Conservation (phyloP, 1,284 basidiomycete species). For the Malassezia pachydermatis region DNA sequence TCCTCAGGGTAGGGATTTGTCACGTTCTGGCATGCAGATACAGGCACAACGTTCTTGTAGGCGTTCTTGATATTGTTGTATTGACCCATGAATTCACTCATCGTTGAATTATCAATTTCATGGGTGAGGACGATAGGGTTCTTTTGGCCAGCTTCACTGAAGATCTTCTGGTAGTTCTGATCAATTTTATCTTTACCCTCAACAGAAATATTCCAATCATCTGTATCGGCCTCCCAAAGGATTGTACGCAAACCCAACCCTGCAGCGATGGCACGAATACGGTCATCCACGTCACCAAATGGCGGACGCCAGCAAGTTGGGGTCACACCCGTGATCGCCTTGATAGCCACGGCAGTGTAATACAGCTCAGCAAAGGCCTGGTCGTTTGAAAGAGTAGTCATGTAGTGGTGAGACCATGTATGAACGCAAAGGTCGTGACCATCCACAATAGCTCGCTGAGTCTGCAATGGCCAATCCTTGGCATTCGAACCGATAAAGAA, state of each 20-base stretch:
- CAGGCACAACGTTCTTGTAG: constrained; percentile 41
- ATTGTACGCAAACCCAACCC: constrained; percentile 52
- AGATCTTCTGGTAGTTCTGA: constrained; percentile 50
- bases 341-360: constrained; percentile 53
- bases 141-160: constrained; percentile 47
- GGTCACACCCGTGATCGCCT: constrained; percentile 52
- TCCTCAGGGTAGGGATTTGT: constrained; percentile 50
- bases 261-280: constrained; percentile 53
- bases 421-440: constrained; percentile 42
- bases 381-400: constrained; percentile 52
- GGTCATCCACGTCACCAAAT: constrained; percentile 54
- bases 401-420: constrained; percentile 51
- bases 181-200: constrained; percentile 49
- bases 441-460: constrained; percentile 50
- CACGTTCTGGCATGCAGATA: constrained; percentile 39
- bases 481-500: constrained; percentile 53
- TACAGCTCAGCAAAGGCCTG: constrained; percentile 55
- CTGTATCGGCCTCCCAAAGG: constrained; percentile 49
- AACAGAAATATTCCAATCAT: constrained; percentile 50
- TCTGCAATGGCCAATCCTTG: constrained; percentile 54
- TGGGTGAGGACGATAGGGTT: constrained; percentile 45
- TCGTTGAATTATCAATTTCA: constrained; percentile 39
- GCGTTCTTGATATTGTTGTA: constrained; percentile 31
- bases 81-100: constrained; percentile 33
- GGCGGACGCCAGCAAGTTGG: constrained; percentile 52